These are phyloP conservation scores for Metarhizium sp. DNA, from an alignment of 2,329 filamentous ascomycete species.

Conservation along the genomic window DNA sequence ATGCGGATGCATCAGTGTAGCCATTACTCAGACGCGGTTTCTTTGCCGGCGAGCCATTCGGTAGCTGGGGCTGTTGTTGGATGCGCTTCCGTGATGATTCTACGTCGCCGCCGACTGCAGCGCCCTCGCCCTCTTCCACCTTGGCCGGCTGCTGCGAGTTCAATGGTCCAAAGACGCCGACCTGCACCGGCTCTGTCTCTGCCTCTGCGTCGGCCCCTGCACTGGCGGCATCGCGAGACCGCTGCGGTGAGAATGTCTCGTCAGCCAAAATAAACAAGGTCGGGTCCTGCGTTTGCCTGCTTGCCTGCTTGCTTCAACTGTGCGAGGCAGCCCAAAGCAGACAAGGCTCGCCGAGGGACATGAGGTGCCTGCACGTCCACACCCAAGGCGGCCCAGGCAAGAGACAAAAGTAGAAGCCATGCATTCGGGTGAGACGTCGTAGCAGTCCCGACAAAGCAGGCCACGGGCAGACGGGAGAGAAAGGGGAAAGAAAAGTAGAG, in stretches of 20 bases:
- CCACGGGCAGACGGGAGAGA: slow-evolving; percentile 2
- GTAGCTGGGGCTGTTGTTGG: slow-evolving; percentile 27
- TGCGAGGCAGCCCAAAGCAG: not conserved
- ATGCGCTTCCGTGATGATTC: slow-evolving; percentile 42
- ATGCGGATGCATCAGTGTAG: slow-evolving; percentile 43
- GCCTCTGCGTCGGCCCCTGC: slow-evolving; percentile 30
- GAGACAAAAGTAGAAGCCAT: slow-evolving; percentile 2
- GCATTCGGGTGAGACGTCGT: not conserved
- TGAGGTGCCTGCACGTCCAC: not conserved
- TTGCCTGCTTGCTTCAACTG: not conserved
- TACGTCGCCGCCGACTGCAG: slow-evolving; percentile 26
- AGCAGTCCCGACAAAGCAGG: not conserved
- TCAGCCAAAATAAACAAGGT: slow-evolving; percentile 2
- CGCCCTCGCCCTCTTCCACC: slow-evolving; percentile 26
- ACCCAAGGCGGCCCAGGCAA: not conserved
- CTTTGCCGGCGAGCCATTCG: slow-evolving; percentile 50
- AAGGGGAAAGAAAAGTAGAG: slow-evolving; percentile 6
- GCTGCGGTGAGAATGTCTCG: slow-evolving; percentile 27
- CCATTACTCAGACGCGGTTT: slow-evolving; percentile 53
- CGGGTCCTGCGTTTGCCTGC: not conserved
- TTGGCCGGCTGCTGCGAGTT: slow-evolving; percentile 34
- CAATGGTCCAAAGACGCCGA: slow-evolving; percentile 50
- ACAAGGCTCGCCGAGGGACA: not conserved
- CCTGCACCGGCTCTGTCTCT: slow-evolving; percentile 35
- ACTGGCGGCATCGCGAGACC: slow-evolving; percentile 28